Conservation (phyloP, 768 basidiomycete genomes). For the Leccinum olivaceopallidum region DNA sequence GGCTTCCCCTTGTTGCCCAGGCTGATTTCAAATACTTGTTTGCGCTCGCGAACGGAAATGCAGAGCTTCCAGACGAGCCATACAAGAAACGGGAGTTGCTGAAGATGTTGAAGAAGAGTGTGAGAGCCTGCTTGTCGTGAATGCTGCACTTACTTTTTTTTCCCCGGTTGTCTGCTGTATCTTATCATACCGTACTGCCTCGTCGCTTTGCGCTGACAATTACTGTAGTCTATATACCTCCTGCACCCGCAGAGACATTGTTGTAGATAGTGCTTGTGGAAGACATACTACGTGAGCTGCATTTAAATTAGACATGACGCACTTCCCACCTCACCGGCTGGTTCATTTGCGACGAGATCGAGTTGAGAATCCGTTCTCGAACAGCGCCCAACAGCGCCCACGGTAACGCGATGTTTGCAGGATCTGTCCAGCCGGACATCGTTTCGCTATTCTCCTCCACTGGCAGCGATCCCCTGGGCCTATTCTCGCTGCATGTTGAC, state of each 20-base stretch:
- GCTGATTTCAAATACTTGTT: constrained; percentile 88
- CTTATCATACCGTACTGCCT: constrained; percentile 11
- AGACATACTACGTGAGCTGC: neutral
- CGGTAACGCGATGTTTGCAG: constrained; percentile 46
- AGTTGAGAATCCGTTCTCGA: constrained; percentile 17
- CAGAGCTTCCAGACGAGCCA: constrained; percentile 52
- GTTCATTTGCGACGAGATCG: constrained; percentile 21
- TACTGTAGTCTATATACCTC: constrained; percentile 8
- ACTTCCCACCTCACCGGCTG: neutral
- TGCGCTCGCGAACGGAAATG: constrained; percentile 55
- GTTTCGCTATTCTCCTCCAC: constrained; percentile 81
- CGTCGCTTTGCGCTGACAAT: neutral
- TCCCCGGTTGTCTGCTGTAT: constrained; percentile 13
- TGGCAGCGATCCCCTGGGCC: constrained; percentile 55
- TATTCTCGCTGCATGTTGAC: constrained; percentile 55
- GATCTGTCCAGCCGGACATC: constrained; percentile 57
- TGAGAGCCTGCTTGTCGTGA: constrained; percentile 29
- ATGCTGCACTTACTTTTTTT: neutral
- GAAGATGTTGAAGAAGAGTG: constrained; percentile 49
- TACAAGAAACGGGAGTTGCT: constrained; percentile 56
- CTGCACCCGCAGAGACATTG: constrained; percentile 2
- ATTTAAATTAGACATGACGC: constrained; percentile 4
- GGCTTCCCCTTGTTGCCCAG: constrained; percentile 77
- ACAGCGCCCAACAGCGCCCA: constrained; percentile 2
- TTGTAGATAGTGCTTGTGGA: neutral